phyloP scores from a whole-genome alignment of 2,329 filamentous ascomycete genomes.

The Ilyonectria mors-panacis region DNA sequence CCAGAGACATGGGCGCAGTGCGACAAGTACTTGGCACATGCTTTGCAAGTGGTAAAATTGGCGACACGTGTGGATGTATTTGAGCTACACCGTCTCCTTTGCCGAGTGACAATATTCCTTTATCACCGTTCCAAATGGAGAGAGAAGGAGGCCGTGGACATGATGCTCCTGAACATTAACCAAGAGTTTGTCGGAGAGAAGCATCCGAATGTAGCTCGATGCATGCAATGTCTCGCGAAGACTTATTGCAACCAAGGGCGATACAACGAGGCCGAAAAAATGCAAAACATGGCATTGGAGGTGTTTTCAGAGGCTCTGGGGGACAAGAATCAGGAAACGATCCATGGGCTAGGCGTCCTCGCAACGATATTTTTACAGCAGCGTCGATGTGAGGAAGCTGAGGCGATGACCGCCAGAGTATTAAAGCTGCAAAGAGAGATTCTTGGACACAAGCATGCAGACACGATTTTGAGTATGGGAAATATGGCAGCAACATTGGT shows the following conservation, averaged over 20 bases:
- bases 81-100: slow-evolving; percentile 29
- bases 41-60: slow-evolving; percentile 44
- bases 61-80: slow-evolving; percentile 36
- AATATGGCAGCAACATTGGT: not conserved
- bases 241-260: no score
- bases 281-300: not conserved
- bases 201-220: no score
- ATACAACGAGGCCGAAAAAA: no score
- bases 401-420: not conserved
- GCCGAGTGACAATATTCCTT: slow-evolving; percentile 41
- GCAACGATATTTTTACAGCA: not conserved
- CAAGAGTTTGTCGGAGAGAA: no score
- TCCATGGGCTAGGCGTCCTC: not conserved
- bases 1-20: slow-evolving; percentile 42
- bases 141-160: not conserved
- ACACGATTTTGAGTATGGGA: not conserved
- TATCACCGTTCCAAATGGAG: slow-evolving; percentile 38
- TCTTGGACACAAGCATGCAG: not conserved
- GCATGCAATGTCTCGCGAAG: no score
- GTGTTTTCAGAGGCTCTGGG: not conserved
- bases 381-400: not conserved
- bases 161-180: no score
- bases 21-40: slow-evolving; percentile 50
- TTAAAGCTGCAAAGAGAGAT: not conserved
- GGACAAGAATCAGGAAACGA: not conserved